These are phyloP conservation scores for Talaromyces trachyspermus DNA, from an alignment of 495 filamentous ascomycete species.

Conservation along the genomic window DNA sequence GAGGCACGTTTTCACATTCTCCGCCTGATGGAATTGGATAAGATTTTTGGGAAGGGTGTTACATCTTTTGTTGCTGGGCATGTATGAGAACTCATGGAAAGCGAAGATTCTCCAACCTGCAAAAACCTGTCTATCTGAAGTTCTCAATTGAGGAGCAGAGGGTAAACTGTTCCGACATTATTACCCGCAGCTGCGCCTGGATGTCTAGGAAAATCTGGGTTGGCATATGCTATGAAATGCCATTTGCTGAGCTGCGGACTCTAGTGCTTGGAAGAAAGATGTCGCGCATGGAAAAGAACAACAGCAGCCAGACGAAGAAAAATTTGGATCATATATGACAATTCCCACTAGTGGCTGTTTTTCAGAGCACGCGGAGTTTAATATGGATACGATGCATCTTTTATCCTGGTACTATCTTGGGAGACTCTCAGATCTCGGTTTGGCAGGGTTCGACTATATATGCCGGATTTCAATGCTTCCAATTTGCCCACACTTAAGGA, in stretches of 20 bases:
- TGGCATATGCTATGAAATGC: conserved; percentile 2
- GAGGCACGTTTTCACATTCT: conserved; percentile 3
- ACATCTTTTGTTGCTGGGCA: conserved; percentile 13
- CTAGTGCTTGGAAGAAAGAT: no score
- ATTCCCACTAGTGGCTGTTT: no score
- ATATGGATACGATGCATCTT: no score
- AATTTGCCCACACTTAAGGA: no score
- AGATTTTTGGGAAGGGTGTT: conserved; percentile 14
- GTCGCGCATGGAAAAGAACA: no score
- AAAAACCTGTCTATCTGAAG: conserved; percentile 1
- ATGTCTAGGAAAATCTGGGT: conserved; percentile 2
- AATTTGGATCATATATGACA: no score
- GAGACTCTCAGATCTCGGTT: no score
- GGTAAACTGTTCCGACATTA: not conserved
- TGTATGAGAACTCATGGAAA: conserved; percentile 6
- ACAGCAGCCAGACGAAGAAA: no score
- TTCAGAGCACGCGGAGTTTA: no score
- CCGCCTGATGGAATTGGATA: conserved; percentile 14
- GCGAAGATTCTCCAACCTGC: not conserved
- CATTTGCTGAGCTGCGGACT: conserved; percentile 1
- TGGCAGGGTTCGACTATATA: no score
- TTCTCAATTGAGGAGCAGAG: conserved; percentile 6
- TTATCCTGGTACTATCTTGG: no score
- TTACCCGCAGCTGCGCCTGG: not conserved
- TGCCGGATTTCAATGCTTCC: no score